Conservation (phyloP, 768 basidiomycete species). For the Naganishia randhawae region DNA sequence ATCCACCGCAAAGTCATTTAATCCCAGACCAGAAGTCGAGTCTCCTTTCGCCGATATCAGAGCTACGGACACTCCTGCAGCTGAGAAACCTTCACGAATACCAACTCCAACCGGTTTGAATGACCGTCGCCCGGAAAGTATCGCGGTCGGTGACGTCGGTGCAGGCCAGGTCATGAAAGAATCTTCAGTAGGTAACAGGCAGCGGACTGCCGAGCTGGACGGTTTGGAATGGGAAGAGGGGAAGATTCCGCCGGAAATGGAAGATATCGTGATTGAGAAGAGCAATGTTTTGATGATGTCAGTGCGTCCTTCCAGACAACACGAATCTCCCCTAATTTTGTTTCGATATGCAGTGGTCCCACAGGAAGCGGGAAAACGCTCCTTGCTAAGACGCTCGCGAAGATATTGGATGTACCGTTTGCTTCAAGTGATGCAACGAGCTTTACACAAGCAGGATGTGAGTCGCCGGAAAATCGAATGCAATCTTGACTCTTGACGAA, state of each 20-base stretch:
- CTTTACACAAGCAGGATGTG: conserved; percentile 67
- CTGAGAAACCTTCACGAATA: conserved; percentile 3
- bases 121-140: no score
- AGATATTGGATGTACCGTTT: conserved; percentile 87
- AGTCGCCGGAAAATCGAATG: conserved; percentile 22
- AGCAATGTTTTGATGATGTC: conserved; percentile 92
- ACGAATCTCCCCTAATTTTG: not conserved
- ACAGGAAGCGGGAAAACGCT: conserved; percentile 73
- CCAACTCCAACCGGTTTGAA: not conserved
- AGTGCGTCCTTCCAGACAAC: conserved; percentile 35
- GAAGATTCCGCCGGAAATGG: conserved; percentile 10
- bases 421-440: conserved; percentile 79
- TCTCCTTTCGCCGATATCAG: conserved; percentile 7
- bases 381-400: conserved; percentile 84
- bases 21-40: not conserved
- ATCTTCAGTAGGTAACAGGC: conserved; percentile 17
- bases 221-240: not conserved
- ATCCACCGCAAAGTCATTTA: not conserved
- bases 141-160: no score
- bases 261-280: conserved; percentile 66
- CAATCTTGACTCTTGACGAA: not conserved
- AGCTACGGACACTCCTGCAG: not conserved
- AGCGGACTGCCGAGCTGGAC: conserved; percentile 25
- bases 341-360: conserved; percentile 39
- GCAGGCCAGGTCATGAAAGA: conserved; percentile 22